Evolutionary conservation across 1,284 basidiomycete genomes (phyloP).

Genomic region (Irpex lacteus): DNA sequence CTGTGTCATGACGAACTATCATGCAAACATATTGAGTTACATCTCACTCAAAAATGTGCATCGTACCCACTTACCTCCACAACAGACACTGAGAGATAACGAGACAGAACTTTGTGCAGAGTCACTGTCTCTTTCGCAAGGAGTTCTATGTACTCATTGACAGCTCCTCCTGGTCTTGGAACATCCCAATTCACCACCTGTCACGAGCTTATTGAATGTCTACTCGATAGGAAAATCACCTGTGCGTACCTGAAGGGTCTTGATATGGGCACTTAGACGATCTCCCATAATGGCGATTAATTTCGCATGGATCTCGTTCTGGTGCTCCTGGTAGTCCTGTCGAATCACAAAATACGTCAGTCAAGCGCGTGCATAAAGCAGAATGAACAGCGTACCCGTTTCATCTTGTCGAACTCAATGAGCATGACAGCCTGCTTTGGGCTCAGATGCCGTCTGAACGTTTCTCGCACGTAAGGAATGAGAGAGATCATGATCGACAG

Average conservation of each 20-base stretch:
- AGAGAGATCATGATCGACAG: slow-evolving; percentile 94
- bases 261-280: slow-evolving; percentile 84
- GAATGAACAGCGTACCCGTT: slow-evolving; percentile 59
- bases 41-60: no score
- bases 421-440: slow-evolving; percentile 95
- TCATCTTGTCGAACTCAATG: slow-evolving; percentile 97
- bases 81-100: slow-evolving; percentile 77
- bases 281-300: slow-evolving; percentile 99
- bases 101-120: slow-evolving; percentile 92
- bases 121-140: slow-evolving; percentile 95
- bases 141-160: slow-evolving; percentile 86
- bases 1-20: slow-evolving; percentile 85
- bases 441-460: slow-evolving; percentile 88
- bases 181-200: slow-evolving; percentile 78
- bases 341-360: neutral
- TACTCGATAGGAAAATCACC: neutral
- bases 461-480: slow-evolving; percentile 94
- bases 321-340: slow-evolving; percentile 97
- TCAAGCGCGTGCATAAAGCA: neutral
- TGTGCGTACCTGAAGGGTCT: slow-evolving; percentile 62
- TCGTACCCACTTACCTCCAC: slow-evolving; percentile 66
- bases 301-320: slow-evolving; percentile 98
- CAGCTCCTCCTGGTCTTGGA: slow-evolving; percentile 49
- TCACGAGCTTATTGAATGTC: neutral
- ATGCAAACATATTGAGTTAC: neutral